phyloP scores from a whole-genome alignment of 2,329 filamentous ascomycete genomes.

The Cercospora beticola region DNA sequence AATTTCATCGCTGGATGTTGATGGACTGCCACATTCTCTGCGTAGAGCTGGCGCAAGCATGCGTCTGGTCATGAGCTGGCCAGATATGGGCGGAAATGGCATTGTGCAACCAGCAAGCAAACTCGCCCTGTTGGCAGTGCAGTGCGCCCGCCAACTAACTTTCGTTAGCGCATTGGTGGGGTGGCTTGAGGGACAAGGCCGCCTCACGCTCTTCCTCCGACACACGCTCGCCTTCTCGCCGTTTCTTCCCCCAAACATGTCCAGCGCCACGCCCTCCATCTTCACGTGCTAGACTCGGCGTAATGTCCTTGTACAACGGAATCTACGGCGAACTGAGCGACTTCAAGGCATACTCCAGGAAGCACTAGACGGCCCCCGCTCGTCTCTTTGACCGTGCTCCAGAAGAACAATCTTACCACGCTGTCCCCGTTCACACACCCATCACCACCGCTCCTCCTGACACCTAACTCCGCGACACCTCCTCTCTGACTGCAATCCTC shows the following conservation, averaged over 20 bases:
- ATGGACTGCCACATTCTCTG: not conserved
- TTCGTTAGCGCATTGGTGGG: slow-evolving; percentile 4
- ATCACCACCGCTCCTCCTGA: not conserved
- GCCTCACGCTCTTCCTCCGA: not conserved
- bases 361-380: slow-evolving; percentile 12
- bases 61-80: not conserved
- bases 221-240: not conserved
- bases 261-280: not conserved
- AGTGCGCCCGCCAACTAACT: not conserved
- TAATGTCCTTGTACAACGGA: slow-evolving; percentile 39
- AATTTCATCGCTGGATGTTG: not conserved
- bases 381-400: slow-evolving; percentile 8
- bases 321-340: slow-evolving; percentile 34
- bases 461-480: not conserved
- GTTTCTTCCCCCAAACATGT: slow-evolving; percentile 3
- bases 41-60: not conserved
- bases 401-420: slow-evolving; percentile 18
- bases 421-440: not conserved
- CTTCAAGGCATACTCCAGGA: slow-evolving; percentile 33
- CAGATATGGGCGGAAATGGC: not conserved
- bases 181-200: not conserved
- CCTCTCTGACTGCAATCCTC: not conserved
- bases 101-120: not conserved
- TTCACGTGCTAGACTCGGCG: slow-evolving; percentile 11
- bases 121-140: not conserved